Conservation (phyloP, 2,329 filamentous ascomycete species). For the Ophiobolus disseminans region DNA sequence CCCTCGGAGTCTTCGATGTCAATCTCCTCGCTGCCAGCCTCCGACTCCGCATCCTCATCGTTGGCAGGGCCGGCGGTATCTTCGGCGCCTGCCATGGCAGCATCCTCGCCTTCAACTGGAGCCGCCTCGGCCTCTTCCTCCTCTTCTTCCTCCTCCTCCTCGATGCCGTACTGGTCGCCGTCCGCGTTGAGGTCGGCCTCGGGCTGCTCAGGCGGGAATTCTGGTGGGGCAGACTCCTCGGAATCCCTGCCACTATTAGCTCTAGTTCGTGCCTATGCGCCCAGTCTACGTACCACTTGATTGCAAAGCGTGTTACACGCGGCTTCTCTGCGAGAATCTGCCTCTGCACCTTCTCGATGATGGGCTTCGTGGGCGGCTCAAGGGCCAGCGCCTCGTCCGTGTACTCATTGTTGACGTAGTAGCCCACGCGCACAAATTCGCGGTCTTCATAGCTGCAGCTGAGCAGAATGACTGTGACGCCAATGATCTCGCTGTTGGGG, state of each 20-base stretch:
- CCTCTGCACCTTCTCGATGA: constrained; percentile 88
- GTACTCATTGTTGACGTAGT: constrained; percentile 99
- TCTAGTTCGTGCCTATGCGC: not conserved
- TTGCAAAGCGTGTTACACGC: constrained; percentile 94
- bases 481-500: constrained; percentile 91
- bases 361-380: constrained; percentile 89
- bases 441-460: constrained; percentile 95
- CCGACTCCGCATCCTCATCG: constrained; percentile 72
- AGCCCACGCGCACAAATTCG: constrained; percentile 97
- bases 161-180: constrained; percentile 83
- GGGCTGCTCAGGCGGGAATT: constrained; percentile 96
- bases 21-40: constrained; percentile 79
- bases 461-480: constrained; percentile 94
- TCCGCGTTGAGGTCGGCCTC: constrained; percentile 92
- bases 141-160: constrained; percentile 77
- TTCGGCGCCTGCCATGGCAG: constrained; percentile 77
- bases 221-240: constrained; percentile 93
- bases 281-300: constrained; percentile 80
- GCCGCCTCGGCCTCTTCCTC: constrained; percentile 68
- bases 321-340: constrained; percentile 98
- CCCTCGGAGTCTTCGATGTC: constrained; percentile 78
- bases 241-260: constrained; percentile 74
- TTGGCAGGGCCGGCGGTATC: constrained; percentile 57
- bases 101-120: constrained; percentile 65
- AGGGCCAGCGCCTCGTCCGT: constrained; percentile 86